These are phyloP conservation scores for Scheffersomyces illinoinensis DNA, from an alignment of 1,139 yeast species.

Conservation along the genomic window DNA sequence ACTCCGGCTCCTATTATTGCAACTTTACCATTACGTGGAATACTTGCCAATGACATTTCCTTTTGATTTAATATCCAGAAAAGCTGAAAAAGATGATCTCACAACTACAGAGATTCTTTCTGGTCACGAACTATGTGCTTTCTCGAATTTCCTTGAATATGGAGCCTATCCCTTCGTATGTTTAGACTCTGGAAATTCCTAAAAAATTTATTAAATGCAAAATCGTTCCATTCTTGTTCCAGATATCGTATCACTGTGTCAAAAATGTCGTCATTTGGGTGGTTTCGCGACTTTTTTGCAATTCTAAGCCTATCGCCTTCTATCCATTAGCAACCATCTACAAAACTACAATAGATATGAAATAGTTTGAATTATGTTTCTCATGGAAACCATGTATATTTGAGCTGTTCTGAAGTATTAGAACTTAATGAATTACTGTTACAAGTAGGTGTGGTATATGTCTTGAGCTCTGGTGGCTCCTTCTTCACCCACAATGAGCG, in stretches of 20 bases:
- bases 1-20: constrained; percentile 87
- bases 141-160: neutral
- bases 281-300: neutral
- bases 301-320: neutral
- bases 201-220: neutral
- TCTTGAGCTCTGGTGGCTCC: constrained; percentile 15
- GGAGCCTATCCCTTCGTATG: neutral
- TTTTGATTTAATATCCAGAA: neutral
- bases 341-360: neutral
- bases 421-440: neutral
- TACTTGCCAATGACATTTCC: neutral
- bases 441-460: constrained; percentile 19
- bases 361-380: neutral
- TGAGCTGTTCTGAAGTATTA: neutral
- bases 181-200: neutral
- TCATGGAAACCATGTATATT: neutral
- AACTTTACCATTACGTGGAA: constrained; percentile 40
- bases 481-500: constrained; percentile 9
- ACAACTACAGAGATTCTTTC: neutral
- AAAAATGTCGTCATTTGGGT: neutral
- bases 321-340: too few relatives aligned
- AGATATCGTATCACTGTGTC: neutral
- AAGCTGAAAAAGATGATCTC: neutral
- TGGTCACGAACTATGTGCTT: neutral
- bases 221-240: neutral